Evolutionary conservation across 257 asterid genomes (phyloP).

Genomic region (Knoxia roxburghii): DNA sequence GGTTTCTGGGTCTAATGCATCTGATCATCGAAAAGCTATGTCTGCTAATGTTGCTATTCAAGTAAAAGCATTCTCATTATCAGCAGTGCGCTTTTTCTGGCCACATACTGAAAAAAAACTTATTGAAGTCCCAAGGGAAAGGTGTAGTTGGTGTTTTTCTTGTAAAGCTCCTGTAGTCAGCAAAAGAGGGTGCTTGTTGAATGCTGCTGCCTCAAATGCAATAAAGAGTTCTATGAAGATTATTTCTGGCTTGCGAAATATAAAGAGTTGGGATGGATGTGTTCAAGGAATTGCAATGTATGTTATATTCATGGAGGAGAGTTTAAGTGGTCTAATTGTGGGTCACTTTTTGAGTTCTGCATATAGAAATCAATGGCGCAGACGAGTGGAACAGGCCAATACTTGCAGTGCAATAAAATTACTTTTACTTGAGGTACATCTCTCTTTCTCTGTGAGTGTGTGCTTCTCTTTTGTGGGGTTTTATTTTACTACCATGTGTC

Average conservation of each 20-base stretch:
- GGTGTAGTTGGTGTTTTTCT: conserved; percentile 86
- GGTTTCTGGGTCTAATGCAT: conserved; percentile 34
- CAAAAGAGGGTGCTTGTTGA: conserved; percentile 74
- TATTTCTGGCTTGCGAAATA: conserved; percentile 46
- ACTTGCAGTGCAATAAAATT: conserved; percentile 43
- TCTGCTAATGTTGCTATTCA: conserved; percentile 55
- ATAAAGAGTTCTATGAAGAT: conserved; percentile 56
- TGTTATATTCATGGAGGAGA: conserved; percentile 69
- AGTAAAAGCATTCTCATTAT: conserved; percentile 68
- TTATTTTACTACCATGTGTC: not conserved
- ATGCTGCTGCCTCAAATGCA: conserved; percentile 79
- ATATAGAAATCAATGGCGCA: conserved; percentile 67
- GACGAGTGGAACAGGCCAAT: conserved; percentile 56
- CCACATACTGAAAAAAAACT: conserved; percentile 73
- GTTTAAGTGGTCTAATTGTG: conserved; percentile 54
- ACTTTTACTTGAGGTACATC: conserved; percentile 60
- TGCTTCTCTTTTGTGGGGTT: not conserved
- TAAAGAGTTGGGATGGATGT: conserved; percentile 55
- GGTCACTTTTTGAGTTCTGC: conserved; percentile 59
- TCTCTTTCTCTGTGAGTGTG: not conserved
- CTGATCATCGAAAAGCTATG: conserved; percentile 41
- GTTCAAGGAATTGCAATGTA: conserved; percentile 55
- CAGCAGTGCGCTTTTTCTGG: conserved; percentile 70
- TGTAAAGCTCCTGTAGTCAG: conserved; percentile 63
- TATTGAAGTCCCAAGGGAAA: conserved; percentile 74